Conservation (phyloP, 805 yeast genomes). For the Cyberlindnera saturnus region DNA sequence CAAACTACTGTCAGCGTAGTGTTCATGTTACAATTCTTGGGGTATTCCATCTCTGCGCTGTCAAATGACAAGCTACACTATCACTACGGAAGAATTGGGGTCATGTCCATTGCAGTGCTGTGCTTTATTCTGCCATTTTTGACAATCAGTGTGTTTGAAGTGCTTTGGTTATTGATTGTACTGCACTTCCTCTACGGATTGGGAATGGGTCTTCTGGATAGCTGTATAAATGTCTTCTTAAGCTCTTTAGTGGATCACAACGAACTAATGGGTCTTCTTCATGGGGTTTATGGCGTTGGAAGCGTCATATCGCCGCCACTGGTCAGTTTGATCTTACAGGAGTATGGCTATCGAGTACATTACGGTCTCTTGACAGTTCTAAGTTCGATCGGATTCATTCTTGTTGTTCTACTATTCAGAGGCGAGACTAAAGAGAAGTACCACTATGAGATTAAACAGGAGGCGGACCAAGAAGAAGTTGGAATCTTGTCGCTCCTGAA, state of each 20-base stretch:
- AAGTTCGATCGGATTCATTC: conserved; percentile 19
- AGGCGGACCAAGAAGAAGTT: conserved; percentile 12
- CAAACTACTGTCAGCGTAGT: conserved; percentile 43
- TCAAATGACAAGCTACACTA: conserved; percentile 37
- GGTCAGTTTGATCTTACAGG: conserved; percentile 38
- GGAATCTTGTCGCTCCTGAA: conserved; percentile 15
- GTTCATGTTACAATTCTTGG: conserved; percentile 46
- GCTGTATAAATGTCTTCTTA: conserved; percentile 46
- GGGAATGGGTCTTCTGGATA: conserved; percentile 53
- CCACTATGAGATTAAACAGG: conserved; percentile 7
- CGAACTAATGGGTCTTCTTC: conserved; percentile 53
- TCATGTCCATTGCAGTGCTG: conserved; percentile 29
- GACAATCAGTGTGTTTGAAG: conserved; percentile 30
- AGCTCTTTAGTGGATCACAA: conserved; percentile 45
- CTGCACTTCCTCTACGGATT: conserved; percentile 42
- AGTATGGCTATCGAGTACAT: conserved; percentile 17
- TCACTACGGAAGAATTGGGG: conserved; percentile 42
- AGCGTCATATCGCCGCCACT: conserved; percentile 65
- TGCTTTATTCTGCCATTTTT: conserved; percentile 33
- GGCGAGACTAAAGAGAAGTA: conserved; percentile 36
- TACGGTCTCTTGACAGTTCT: conserved; percentile 5
- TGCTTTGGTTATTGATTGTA: conserved; percentile 33
- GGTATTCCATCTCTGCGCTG: conserved; percentile 50
- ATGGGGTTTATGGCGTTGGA: conserved; percentile 69
- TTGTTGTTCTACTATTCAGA: conserved; percentile 38